Base-by-base conservation (phyloP, 2,329 filamentous ascomycete species). In the Colletotrichum salicis region DNA sequence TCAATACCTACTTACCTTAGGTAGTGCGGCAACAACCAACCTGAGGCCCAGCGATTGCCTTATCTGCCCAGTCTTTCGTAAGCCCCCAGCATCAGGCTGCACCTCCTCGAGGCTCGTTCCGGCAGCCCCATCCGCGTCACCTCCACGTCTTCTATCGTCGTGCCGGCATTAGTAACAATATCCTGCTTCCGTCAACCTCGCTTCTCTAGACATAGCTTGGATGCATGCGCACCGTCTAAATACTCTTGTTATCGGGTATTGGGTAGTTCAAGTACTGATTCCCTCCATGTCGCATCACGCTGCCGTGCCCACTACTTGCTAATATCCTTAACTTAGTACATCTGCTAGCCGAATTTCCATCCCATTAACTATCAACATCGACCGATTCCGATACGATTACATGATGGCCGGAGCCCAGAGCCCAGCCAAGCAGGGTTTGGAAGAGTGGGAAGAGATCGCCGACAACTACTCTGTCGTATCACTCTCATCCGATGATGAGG, bases 381-480 rank as follows among this genome's bases (percentile, higher is more conserved):
- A 19, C 22, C 24, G 7, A 12, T 29, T 13, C 33, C 13, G 5
- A 33, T 22, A n/a, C 22, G n/a, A 37, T 19, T 7, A 6, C n/a
- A 35, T 35, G 22, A 67, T 71, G 67, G 61, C 56, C 13, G 22
- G 15, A 12, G 10, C 27, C 22, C 37, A 67, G 31, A 62, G 33
- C 31, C 52, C 22, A 13, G 22, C 51, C 13, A 64, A 37, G 19
- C 33, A 31, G 15, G 37, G 5, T 22, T 74, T 78, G n/a, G 58
- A 74, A 2, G 77, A 75, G 33, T 79, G 78, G 78, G 74, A 79
- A 63, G 75, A 78, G 19, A 65, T 79, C 4, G 64, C 65, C 37
- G 77, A 78, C 33, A 67, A 58, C 51, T 76, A 75, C 52, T 79
- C 78, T 13, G 66, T 79, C 59, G 65, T 76, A 11, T 79, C 78